Evolutionary conservation across 768 basidiomycete genomes (phyloP).

Genomic region (Suillus plorans): DNA sequence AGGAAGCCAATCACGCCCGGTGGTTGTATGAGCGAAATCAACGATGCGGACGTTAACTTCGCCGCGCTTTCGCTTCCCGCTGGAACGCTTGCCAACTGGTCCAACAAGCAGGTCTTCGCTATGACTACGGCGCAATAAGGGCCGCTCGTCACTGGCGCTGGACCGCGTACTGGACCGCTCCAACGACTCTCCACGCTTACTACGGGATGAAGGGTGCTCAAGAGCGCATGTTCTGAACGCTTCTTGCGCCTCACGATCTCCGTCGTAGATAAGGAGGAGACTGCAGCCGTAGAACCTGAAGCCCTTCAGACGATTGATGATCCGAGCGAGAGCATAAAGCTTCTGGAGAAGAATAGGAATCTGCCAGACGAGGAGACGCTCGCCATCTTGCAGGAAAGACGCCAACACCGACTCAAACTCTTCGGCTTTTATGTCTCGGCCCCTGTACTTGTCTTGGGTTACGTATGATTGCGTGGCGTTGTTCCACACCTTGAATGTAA

Average conservation of each 20-base stretch:
- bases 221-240: slow-evolving; percentile 57
- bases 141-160: slow-evolving; percentile 39
- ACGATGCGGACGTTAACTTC: slow-evolving; percentile 96
- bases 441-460: slow-evolving; percentile 96
- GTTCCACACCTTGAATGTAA: slow-evolving; percentile 81
- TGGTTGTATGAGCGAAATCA: slow-evolving; percentile 98
- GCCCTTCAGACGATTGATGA: slow-evolving; percentile 86
- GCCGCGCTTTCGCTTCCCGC: slow-evolving; percentile 74
- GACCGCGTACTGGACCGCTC: slow-evolving; percentile 53
- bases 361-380: slow-evolving; percentile 82
- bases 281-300: slow-evolving; percentile 99
- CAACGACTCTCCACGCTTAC: slow-evolving; percentile 76
- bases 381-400: slow-evolving; percentile 84
- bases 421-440: slow-evolving; percentile 82
- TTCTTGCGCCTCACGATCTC: slow-evolving; percentile 86
- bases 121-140: slow-evolving; percentile 65
- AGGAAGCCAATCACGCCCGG: slow-evolving; percentile 86
- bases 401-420: slow-evolving; percentile 83
- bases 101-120: slow-evolving; percentile 79
- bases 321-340: slow-evolving; percentile 89
- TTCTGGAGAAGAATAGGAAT: slow-evolving; percentile 91
- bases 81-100: slow-evolving; percentile 60
- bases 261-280: slow-evolving; percentile 95
- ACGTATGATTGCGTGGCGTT: slow-evolving; percentile 77
- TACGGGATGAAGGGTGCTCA: slow-evolving; percentile 64